Evolutionary conservation across 176 grass and related monocot species (phyloP), one percentile per base, ranked within the genome.

Genomic region (Coix lacrymajobi): DNA sequence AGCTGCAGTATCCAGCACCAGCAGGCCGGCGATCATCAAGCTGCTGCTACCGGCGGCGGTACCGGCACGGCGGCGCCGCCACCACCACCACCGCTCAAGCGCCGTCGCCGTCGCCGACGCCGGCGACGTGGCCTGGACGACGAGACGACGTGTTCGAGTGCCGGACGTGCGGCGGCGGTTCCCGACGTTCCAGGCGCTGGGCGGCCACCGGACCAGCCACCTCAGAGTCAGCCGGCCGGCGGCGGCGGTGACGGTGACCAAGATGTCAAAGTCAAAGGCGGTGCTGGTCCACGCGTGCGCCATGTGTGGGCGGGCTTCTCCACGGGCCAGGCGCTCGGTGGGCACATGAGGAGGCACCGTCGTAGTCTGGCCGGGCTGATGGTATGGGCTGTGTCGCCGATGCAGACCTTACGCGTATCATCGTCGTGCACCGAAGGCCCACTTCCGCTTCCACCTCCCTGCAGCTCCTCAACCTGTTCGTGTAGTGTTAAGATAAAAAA

Each of bases 181-280:
- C 71, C 5, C 78, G 5, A 88, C 93, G 7, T 93, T 93, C 86
- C 94, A 97, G 46, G 94, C 89, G 16, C 87, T 91, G 2, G 94
- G 91, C 13, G 94, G 94, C 16, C 94, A 97, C 89, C 91, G 91
- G 22, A 89, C 77, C 8, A 92, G 90, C 76, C 93, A 96, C 73
- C 51, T 66, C 66, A 2, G 66, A 5, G n/a, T n/a, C n/a, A n/a
- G 66, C 2, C 34, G 7, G 66, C 8, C 11, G 4, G 10, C 19
- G 40, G 1, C 0, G n/a, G n/a, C n/a, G n/a, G n/a, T n/a, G n/a
- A n/a, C n/a, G n/a, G n/a, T n/a, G 39, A 16, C 1, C 5, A 71
- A 71, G 68, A 24, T 24, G 22, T 3, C 52, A 2, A 3, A 0
- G 34, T 12, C 11, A 3, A 12, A 9, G 11, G 41, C 11, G 11